Percentiles rank a stretch among this genome's conserved stretches.
Conservation (phyloP, 768 basidiomycete genomes). For the Hericium coralloides region DNA sequence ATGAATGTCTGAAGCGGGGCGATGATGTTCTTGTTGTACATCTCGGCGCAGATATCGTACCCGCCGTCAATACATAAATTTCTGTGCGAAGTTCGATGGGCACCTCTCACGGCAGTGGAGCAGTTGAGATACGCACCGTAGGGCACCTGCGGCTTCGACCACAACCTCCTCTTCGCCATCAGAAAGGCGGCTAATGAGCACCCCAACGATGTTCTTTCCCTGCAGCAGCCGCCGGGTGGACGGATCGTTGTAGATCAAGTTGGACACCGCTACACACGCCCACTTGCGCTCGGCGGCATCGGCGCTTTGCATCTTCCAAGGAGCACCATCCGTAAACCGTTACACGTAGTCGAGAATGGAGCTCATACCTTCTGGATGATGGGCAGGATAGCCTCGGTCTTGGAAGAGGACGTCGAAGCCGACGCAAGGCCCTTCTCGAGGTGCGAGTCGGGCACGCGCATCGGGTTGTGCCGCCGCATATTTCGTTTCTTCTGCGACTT, state of each 20-base stretch:
- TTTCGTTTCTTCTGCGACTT: slow-evolving; percentile 85
- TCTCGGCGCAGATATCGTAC: slow-evolving; percentile 90
- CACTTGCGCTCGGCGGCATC: slow-evolving; percentile 82
- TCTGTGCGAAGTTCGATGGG: slow-evolving; percentile 29
- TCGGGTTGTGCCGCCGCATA: slow-evolving; percentile 86
- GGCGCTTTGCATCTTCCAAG: slow-evolving; percentile 56
- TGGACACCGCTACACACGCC: slow-evolving; percentile 96
- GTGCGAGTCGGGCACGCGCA: slow-evolving; percentile 91
- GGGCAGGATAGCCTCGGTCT: slow-evolving; percentile 73
- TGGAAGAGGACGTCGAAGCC: slow-evolving; percentile 64
- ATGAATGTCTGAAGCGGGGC: slow-evolving; percentile 67
- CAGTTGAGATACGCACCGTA: slow-evolving; percentile 49
- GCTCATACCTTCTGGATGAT: slow-evolving; percentile 77
- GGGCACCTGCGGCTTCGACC: slow-evolving; percentile 79
- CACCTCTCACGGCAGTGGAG: background rate
- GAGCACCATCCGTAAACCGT: background rate
- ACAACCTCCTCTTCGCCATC: slow-evolving; percentile 88
- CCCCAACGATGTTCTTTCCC: slow-evolving; percentile 84
- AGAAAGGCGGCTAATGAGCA: slow-evolving; percentile 76
- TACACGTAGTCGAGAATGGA: background rate
- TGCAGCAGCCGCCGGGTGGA: slow-evolving; percentile 85
- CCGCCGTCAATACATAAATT: slow-evolving; percentile 95
- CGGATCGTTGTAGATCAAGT: slow-evolving; percentile 90
- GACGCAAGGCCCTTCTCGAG: slow-evolving; percentile 74
- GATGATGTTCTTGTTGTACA: slow-evolving; percentile 94